Evolutionary conservation across 1,139 yeast genomes (phyloP), one percentile per base, ranked within the genome.

Genomic region (Wickerhamiella infanticola): DNA sequence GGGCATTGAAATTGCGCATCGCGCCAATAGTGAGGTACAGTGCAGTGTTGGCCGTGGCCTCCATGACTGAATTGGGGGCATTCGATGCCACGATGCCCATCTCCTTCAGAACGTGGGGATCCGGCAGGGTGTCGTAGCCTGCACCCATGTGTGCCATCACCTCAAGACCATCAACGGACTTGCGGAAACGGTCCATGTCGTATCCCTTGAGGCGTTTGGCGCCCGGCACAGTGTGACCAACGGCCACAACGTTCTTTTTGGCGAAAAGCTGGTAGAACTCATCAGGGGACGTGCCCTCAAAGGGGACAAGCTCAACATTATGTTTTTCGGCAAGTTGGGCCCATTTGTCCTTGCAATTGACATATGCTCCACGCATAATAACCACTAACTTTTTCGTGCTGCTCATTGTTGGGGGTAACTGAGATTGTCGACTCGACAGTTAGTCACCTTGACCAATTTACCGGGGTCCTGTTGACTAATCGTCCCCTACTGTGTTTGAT

Each of bases 31-130:
- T 55, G 54, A 83, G 65, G 58, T 67, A 81, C 4, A 81, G 73
- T 46, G 84, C 88, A 3, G 86, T 76, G 54, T 80, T 86, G 1
- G 95, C 94, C 11, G 95, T 85, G 11, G 94, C 82, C 6, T 73
- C 75, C 54, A 81, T 86, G 18, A 82, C 93, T 3, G 81, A 68
- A 3, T 68, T 69, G 3, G 93, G 88, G 5, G 79, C 81, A 59
- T 83, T 80, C 7, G 88, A 75, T 8, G 82, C 66, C 62, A 79
- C 85, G 47, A 83, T 78, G 6, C 67, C 66, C 27, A 58, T 48
- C n/a, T 54, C 63, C 8, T 41, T 41, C 74, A 70, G 52, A 73
- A 70, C 41, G 73, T 74, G 37, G 63, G 68, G 6, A 72, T 72
- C 56, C 74, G 83, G 48, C 75, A 67, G 62, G 72, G 81, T 46